These are phyloP conservation scores for Neurospora pannonica DNA, from an alignment of 495 filamentous ascomycete species.

Conservation along the genomic window DNA sequence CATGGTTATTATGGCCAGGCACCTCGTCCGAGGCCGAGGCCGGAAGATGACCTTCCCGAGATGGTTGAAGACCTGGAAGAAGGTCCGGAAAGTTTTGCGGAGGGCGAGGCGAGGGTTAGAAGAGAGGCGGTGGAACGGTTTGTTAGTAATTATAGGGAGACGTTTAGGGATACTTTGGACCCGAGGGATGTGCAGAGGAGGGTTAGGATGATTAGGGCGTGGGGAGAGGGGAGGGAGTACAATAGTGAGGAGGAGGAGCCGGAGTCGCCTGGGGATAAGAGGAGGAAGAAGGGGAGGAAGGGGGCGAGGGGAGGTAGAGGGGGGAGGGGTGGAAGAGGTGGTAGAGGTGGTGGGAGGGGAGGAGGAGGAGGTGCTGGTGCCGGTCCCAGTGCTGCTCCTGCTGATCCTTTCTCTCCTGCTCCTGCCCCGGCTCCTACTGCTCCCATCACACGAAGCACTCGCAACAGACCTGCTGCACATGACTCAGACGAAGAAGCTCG, in stretches of 20 bases:
- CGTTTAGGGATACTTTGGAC: neutral
- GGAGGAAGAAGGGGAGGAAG: neutral
- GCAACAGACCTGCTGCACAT: neutral
- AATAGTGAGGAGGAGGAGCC: neutral
- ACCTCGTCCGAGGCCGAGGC: neutral
- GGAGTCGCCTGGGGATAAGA: neutral
- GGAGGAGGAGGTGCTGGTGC: no score
- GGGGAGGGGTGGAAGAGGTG: neutral
- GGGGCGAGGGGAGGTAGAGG: neutral
- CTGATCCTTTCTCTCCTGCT: neutral
- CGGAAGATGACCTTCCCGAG: neutral
- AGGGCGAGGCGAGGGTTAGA: neutral
- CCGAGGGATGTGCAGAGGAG: neutral
- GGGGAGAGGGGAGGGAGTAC: neutral
- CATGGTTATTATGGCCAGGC: neutral
- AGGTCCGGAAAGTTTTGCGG: neutral
- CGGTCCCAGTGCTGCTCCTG: neutral
- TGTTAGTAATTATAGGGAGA: neutral
- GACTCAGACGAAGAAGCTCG: neutral
- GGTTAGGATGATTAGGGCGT: neutral
- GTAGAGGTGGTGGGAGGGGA: neutral
- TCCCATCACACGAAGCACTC: neutral
- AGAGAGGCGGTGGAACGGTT: neutral
- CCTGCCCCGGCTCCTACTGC: neutral
- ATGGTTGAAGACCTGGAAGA: neutral